These are phyloP conservation scores for Fusarium sp. DNA, from an alignment of 2,329 filamentous ascomycete genomes.

Conservation along the genomic window DNA sequence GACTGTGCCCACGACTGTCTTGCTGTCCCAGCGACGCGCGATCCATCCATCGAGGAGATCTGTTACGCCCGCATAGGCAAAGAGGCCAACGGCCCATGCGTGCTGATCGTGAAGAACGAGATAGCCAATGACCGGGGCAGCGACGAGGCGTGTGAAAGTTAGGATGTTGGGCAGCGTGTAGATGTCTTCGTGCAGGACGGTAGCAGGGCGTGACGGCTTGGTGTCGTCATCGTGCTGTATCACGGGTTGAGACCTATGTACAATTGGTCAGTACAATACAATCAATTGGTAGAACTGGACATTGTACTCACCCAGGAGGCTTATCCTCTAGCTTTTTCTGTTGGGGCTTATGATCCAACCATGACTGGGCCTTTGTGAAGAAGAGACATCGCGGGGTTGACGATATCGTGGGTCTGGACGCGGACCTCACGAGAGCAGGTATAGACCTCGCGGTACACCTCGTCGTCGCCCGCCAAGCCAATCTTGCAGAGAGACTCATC, in stretches of 20 bases:
- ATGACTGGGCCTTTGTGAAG: slow-evolving; percentile 35
- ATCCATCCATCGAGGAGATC: slow-evolving; percentile 96
- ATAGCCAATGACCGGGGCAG: slow-evolving; percentile 88
- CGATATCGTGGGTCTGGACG: slow-evolving; percentile 2
- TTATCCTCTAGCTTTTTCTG: slow-evolving; percentile 14
- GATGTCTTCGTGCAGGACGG: slow-evolving; percentile 77
- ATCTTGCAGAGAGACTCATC: slow-evolving; percentile 27
- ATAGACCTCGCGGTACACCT: slow-evolving; percentile 12
- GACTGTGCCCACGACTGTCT: slow-evolving; percentile 93
- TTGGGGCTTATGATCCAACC: slow-evolving; percentile 28
- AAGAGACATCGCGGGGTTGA: slow-evolving; percentile 24
- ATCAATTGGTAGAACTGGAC: not conserved
- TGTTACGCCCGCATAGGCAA: slow-evolving; percentile 90
- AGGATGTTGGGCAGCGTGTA: slow-evolving; percentile 96
- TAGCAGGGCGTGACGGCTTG: not conserved
- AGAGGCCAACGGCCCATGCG: slow-evolving; percentile 81
- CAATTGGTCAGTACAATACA: not conserved
- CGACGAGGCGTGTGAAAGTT: slow-evolving; percentile 84
- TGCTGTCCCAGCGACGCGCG: slow-evolving; percentile 83
- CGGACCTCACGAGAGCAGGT: slow-evolving; percentile 8
- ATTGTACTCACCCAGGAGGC: not conserved
- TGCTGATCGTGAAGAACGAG: slow-evolving; percentile 86
- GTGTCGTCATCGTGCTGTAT: not conserved
- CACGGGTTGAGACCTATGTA: slow-evolving; percentile 4
- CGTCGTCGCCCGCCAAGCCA: slow-evolving; percentile 20